phyloP scores from a whole-genome alignment of 2,329 filamentous ascomycete species.

The Hymenoscyphus linearis region DNA sequence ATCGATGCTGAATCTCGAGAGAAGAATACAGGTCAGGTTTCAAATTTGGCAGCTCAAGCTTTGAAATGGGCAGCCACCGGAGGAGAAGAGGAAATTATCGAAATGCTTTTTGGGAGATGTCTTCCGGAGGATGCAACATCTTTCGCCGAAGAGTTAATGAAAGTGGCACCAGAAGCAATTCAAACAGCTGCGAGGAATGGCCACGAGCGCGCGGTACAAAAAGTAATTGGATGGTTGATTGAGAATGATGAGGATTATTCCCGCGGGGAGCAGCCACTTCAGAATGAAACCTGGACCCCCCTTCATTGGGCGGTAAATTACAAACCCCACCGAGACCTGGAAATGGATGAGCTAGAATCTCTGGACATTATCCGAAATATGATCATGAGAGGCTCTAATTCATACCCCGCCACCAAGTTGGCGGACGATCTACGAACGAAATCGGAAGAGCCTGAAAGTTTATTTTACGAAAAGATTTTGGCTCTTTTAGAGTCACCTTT shows the following conservation, averaged over 20 bases:
- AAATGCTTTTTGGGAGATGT: not conserved
- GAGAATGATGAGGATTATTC: not conserved
- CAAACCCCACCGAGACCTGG: not conserved
- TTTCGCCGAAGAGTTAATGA: not conserved
- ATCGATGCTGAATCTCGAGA: not conserved
- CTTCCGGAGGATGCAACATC: not conserved
- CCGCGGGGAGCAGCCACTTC: not conserved
- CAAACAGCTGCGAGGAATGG: not conserved
- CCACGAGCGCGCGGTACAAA: not conserved
- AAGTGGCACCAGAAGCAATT: not conserved
- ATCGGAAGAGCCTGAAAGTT: not conserved
- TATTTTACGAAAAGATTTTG: not conserved
- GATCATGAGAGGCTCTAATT: not conserved
- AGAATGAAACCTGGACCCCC: not conserved
- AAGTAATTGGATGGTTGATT: not conserved
- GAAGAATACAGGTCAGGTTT: not conserved
- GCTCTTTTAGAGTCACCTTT: not conserved
- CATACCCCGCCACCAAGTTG: not conserved
- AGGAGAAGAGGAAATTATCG: not conserved
- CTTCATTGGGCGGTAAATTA: constrained; percentile 3
- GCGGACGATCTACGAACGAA: not conserved
- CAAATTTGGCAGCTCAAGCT: not conserved
- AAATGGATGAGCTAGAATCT: not conserved
- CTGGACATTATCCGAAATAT: not conserved
- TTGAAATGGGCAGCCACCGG: constrained; percentile 1